Percentiles rank a stretch among this genome's conserved stretches.
phyloP scores from a whole-genome alignment of 441 rosid genomes.

The Oxalis stricta region DNA sequence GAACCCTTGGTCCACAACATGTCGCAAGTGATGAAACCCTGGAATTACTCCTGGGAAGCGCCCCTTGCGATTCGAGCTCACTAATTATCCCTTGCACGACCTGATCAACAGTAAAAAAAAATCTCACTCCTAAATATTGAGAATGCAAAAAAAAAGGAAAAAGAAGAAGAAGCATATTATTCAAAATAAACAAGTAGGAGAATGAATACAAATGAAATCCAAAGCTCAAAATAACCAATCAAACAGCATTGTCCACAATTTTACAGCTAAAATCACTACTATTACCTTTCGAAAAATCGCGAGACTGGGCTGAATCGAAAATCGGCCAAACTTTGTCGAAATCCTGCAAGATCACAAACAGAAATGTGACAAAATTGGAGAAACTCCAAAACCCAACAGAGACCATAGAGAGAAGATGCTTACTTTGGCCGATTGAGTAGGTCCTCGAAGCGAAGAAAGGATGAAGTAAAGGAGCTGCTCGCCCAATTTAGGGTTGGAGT shows the following conservation, averaged over 20 bases:
- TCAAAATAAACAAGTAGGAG: neutral
- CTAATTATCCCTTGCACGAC: constrained; percentile 97
- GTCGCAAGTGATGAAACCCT: constrained; percentile 99
- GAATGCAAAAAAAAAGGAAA: constrained; percentile 5
- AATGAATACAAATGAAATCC: constrained; percentile 1
- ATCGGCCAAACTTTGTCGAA: constrained; percentile 99
- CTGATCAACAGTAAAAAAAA: constrained; percentile 20
- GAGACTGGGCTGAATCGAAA: constrained; percentile 98
- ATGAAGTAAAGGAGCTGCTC: constrained; percentile 98
- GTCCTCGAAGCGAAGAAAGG: constrained; percentile 97
- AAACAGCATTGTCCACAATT: too few relatives aligned
- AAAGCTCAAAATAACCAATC: too few relatives aligned
- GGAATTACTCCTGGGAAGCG: constrained; percentile 97
- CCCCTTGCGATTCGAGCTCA: constrained; percentile 99
- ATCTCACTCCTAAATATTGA: too few relatives aligned
- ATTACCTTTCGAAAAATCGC: constrained; percentile 92
- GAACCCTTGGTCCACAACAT: constrained; percentile 99
- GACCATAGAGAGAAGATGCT: constrained; percentile 5
- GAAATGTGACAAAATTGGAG: neutral
- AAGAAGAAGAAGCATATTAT: neutral
- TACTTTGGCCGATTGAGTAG: constrained; percentile 90
- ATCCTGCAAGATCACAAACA: constrained; percentile 68
- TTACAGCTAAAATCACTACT: too few relatives aligned
- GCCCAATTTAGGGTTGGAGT: constrained; percentile 99
- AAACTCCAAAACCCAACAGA: too few relatives aligned